Percentiles rank a stretch among this genome's conserved stretches.
phyloP scores from a whole-genome alignment of 2,329 filamentous ascomycete species.

The Penicillium sp. region DNA sequence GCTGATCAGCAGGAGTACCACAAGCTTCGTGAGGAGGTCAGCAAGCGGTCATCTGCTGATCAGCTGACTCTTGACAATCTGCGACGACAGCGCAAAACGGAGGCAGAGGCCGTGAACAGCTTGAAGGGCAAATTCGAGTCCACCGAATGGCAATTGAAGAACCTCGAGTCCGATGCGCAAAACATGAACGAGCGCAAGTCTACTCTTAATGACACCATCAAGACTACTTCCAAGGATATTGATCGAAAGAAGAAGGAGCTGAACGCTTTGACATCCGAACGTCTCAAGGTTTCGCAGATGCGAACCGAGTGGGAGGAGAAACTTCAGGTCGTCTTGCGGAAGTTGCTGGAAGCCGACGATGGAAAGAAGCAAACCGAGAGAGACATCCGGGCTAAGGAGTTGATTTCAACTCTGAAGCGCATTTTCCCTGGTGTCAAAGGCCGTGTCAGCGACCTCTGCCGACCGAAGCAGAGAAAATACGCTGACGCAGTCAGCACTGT shows the following conservation, averaged over 20 bases:
- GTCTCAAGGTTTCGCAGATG: conserved; percentile 74
- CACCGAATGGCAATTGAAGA: conserved; percentile 69
- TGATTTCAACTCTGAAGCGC: conserved; percentile 80
- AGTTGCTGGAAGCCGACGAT: conserved; percentile 81
- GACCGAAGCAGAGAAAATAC: conserved; percentile 95
- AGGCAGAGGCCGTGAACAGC: conserved; percentile 86
- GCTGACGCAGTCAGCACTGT: conserved; percentile 91
- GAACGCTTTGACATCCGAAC: conserved; percentile 79
- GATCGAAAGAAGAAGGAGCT: conserved; percentile 86
- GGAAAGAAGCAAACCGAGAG: conserved; percentile 81
- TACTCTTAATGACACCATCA: conserved; percentile 60
- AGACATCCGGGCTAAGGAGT: conserved; percentile 75
- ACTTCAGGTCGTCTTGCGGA: conserved; percentile 73
- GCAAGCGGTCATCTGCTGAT: conserved; percentile 75
- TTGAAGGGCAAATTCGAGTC: conserved; percentile 84
- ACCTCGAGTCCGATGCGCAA: conserved; percentile 68
- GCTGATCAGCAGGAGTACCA: conserved; percentile 89
- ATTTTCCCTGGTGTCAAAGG: conserved; percentile 91
- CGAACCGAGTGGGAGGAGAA: conserved; percentile 90
- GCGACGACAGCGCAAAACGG: conserved; percentile 83
- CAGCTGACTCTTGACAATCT: conserved; percentile 82
- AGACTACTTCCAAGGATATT: conserved; percentile 72
- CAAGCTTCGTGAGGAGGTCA: conserved; percentile 77
- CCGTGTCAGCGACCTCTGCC: conserved; percentile 85
- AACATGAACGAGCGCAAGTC: conserved; percentile 68